These are phyloP conservation scores for Biscutella auriculata DNA, from an alignment of 441 rosid genomes.

Conservation along the genomic window DNA sequence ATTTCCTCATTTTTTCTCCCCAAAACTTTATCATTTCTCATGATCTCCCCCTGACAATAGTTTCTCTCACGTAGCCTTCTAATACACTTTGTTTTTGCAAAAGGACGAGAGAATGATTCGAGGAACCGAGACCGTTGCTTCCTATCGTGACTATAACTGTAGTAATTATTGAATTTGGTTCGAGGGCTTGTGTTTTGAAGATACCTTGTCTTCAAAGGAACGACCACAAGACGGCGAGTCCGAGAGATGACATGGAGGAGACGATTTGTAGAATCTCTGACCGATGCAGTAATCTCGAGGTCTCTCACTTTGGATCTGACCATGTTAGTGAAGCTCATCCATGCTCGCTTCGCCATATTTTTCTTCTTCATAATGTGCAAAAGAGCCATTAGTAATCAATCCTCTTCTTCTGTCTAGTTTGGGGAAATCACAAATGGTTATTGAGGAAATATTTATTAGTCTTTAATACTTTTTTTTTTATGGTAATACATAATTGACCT, in stretches of 20 bases:
- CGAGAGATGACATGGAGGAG: constrained; percentile 32
- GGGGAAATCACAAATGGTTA: background rate
- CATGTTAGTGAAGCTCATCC: constrained; percentile 31
- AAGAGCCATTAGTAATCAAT: background rate
- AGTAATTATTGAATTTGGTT: background rate
- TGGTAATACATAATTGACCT: background rate
- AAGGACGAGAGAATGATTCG: background rate
- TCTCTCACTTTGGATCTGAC: constrained; percentile 34
- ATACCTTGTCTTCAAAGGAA: constrained; percentile 37
- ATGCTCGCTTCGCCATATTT: constrained; percentile 20
- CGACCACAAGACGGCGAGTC: constrained; percentile 23
- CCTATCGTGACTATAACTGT: background rate
- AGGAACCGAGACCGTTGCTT: constrained; percentile 1
- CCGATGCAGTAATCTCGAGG: constrained; percentile 25
- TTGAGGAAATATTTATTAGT: background rate
- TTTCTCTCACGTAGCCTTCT: background rate
- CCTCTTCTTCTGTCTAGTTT: background rate
- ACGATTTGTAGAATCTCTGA: constrained; percentile 29
- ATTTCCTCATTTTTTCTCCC: constrained; percentile 23
- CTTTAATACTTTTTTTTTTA: background rate
- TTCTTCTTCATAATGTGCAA: background rate
- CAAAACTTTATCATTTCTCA: background rate
- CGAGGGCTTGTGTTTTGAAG: constrained; percentile 15
- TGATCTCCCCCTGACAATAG: constrained; percentile 2
- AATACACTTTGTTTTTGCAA: background rate